Conservation (phyloP, 768 basidiomycete genomes). For the Paxillus rubicundulus region DNA sequence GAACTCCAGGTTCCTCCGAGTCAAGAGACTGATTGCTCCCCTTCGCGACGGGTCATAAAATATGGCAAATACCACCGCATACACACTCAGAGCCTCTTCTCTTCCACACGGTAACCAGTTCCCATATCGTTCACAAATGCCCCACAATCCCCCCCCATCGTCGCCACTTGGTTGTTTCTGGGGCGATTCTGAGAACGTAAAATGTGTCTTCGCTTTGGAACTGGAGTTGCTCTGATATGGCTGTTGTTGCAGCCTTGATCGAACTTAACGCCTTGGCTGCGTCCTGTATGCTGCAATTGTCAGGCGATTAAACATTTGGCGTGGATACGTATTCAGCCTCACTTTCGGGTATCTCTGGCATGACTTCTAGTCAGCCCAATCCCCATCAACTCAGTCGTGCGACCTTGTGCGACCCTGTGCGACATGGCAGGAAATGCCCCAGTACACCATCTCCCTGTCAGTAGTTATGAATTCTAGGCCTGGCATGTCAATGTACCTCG, state of each 20-base stretch:
- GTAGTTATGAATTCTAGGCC: neutral
- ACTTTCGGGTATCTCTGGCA: neutral
- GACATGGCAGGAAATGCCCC: neutral
- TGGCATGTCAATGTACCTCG: neutral
- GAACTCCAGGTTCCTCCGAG: neutral
- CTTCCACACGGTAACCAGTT: neutral
- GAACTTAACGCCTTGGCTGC: neutral
- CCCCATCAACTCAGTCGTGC: neutral
- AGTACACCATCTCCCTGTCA: neutral
- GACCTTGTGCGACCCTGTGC: neutral
- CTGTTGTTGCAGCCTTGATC: neutral
- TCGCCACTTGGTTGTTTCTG: neutral
- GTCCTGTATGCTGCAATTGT: neutral
- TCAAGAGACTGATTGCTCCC: neutral
- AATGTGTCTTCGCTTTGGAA: slow-evolving; percentile 7
- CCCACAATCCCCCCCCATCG: too few relatives aligned
- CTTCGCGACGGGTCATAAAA: neutral
- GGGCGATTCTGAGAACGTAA: slow-evolving; percentile 4
- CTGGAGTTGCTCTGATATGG: neutral
- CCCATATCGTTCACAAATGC: neutral
- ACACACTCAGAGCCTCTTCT: neutral
- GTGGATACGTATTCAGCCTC: neutral
- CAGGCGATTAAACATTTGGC: neutral
- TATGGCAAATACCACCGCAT: neutral
- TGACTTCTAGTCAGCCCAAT: neutral